A percentile compares a stretch with the other conserved stretches of the same genome.
phyloP scores from a whole-genome alignment of 768 basidiomycete species.

The Crepidotus variabilis region DNA sequence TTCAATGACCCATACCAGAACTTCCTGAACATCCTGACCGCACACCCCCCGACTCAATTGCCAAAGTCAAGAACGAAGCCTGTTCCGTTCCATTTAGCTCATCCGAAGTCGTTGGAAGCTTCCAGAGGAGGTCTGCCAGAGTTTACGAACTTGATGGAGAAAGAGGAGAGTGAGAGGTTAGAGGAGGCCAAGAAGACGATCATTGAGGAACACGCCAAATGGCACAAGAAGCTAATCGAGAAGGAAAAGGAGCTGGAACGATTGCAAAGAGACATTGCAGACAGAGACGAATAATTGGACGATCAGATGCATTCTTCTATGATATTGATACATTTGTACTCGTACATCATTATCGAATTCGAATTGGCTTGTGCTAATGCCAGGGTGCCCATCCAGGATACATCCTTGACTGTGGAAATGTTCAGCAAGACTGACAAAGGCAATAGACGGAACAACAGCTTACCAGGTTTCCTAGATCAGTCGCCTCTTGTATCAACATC shows the following conservation, averaged over 20 bases:
- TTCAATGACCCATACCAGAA: conserved; percentile 90
- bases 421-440: conserved; percentile 7
- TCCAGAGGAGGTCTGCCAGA: conserved; percentile 73
- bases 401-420: conserved; percentile 68
- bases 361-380: conserved; percentile 40
- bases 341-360: not conserved
- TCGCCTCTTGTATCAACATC: conserved; percentile 87
- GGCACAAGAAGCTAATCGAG: conserved; percentile 63
- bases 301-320: not conserved
- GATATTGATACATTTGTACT: not conserved
- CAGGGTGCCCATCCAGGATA: conserved; percentile 90
- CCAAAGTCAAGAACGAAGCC: conserved; percentile 59
- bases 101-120: conserved; percentile 60
- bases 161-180: conserved; percentile 76
- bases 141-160: conserved; percentile 82
- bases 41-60: conserved; percentile 81
- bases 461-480: conserved; percentile 62
- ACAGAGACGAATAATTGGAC: conserved; percentile 1
- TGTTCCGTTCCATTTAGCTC: conserved; percentile 70
- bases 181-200: conserved; percentile 73
- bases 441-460: conserved; percentile 9
- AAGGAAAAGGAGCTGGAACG: conserved; percentile 79
- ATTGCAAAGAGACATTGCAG: conserved; percentile 55
- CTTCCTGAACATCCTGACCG: conserved; percentile 77
- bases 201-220: conserved; percentile 72